Evolutionary conservation across 2,329 filamentous ascomycete species (phyloP).

Genomic region (Beauveria bassiana): DNA sequence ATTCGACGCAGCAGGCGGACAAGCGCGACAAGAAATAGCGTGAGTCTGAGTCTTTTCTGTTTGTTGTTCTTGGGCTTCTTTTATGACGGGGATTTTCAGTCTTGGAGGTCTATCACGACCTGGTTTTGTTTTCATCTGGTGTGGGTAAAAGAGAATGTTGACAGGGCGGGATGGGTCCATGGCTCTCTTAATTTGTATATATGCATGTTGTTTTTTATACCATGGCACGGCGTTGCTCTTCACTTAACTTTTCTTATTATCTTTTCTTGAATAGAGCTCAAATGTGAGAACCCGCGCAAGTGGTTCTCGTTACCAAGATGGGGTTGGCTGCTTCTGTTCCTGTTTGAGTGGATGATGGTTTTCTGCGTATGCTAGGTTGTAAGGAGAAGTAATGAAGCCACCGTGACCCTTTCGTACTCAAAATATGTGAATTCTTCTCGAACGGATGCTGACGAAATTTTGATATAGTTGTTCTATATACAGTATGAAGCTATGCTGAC

Average conservation of each 20-base stretch:
- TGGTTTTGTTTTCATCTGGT: neutral
- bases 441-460: neutral
- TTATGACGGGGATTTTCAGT: neutral
- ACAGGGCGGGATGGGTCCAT: neutral
- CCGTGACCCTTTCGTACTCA: neutral
- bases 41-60: neutral
- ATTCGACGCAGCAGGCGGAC: slow-evolving; percentile 61
- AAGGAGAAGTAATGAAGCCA: neutral
- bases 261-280: slow-evolving; percentile 11
- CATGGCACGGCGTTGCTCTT: slow-evolving; percentile 27
- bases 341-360: slow-evolving; percentile 9
- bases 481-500: neutral
- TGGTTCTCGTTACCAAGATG: neutral
- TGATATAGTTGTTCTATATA: neutral
- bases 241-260: neutral
- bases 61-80: neutral
- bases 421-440: neutral
- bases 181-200: slow-evolving; percentile 3
- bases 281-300: neutral
- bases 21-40: slow-evolving; percentile 36
- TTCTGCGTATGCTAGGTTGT: neutral
- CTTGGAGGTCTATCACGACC: neutral
- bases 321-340: neutral
- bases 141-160: neutral
- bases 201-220: slow-evolving; percentile 19